Evolutionary conservation across 768 basidiomycete genomes (phyloP).

Genomic region (Melanogaster broomeanus): DNA sequence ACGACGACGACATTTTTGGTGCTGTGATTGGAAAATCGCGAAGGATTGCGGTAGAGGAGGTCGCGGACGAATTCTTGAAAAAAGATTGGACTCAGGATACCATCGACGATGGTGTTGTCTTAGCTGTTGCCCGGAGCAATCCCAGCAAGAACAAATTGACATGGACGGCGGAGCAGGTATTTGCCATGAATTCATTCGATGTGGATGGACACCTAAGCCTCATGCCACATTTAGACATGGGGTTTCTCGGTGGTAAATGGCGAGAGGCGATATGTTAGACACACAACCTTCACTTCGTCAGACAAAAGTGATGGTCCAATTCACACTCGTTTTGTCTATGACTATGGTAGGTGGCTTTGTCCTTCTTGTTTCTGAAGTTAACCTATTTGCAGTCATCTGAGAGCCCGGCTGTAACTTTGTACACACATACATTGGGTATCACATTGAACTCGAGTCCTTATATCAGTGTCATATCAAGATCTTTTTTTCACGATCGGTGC

Average conservation of each 20-base stretch:
- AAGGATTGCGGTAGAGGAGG: slow-evolving; percentile 48
- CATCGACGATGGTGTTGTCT: slow-evolving; percentile 35
- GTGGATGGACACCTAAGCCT: background rate
- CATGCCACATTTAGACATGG: slow-evolving; percentile 45
- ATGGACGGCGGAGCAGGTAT: slow-evolving; percentile 69
- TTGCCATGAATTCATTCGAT: slow-evolving; percentile 6
- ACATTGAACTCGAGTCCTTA: no score
- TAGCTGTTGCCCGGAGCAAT: slow-evolving; percentile 52
- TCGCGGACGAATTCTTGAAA: slow-evolving; percentile 45
- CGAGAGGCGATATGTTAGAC: slow-evolving; percentile 61
- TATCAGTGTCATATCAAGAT: no score
- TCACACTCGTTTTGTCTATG: slow-evolving; percentile 59
- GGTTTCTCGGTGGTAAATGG: slow-evolving; percentile 62
- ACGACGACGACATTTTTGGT: slow-evolving; percentile 66
- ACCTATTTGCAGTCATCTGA: slow-evolving; percentile 16
- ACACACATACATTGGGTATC: no score
- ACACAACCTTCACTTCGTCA: slow-evolving; percentile 64
- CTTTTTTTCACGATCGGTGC: no score
- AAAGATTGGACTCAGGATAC: slow-evolving; percentile 46
- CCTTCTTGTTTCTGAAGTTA: slow-evolving; percentile 16
- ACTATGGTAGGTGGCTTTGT: slow-evolving; percentile 55
- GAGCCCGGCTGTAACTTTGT: no score
- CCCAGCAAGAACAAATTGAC: slow-evolving; percentile 56
- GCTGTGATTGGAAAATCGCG: slow-evolving; percentile 53
- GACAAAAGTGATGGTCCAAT: slow-evolving; percentile 51